Evolutionary conservation across 306 rosid genomes (phyloP).

Genomic region (Alnus rubra): DNA sequence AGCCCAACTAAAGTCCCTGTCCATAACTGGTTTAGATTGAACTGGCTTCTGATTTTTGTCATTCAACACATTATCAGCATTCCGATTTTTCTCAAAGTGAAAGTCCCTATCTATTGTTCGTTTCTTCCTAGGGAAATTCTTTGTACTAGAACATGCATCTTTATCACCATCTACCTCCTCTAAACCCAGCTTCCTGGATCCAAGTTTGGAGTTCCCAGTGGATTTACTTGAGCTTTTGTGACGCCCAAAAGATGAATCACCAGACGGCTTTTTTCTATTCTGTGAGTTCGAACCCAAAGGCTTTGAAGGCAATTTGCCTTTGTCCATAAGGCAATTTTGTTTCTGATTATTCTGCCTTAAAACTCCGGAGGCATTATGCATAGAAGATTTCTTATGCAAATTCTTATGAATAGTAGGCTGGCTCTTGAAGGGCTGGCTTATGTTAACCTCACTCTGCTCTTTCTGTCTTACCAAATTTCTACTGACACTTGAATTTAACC

Average conservation of each 20-base stretch:
- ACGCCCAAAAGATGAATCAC: slow-evolving; percentile 58
- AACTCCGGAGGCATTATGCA: slow-evolving; percentile 46
- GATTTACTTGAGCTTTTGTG: slow-evolving; percentile 62
- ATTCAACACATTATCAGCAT: slow-evolving; percentile 46
- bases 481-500: slow-evolving; percentile 52
- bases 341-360: slow-evolving; percentile 88
- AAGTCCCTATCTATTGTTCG: slow-evolving; percentile 67
- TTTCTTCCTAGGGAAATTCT: slow-evolving; percentile 76
- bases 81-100: slow-evolving; percentile 53
- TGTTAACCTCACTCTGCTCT: slow-evolving; percentile 59
- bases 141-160: slow-evolving; percentile 60
- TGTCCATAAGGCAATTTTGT: slow-evolving; percentile 65
- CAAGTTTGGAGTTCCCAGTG: slow-evolving; percentile 55
- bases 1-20: slow-evolving; percentile 44
- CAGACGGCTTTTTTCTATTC: slow-evolving; percentile 50
- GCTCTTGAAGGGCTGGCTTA: slow-evolving; percentile 49
- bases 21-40: slow-evolving; percentile 44
- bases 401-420: slow-evolving; percentile 51
- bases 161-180: slow-evolving; percentile 64
- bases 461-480: slow-evolving; percentile 53
- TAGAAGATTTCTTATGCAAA: slow-evolving; percentile 51
- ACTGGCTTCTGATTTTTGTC: slow-evolving; percentile 59
- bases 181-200: slow-evolving; percentile 54
- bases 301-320: slow-evolving; percentile 67
- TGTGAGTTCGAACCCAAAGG: slow-evolving; percentile 46